phyloP scores from a whole-genome alignment of 805 yeast species.

The Spathaspora girioi region DNA sequence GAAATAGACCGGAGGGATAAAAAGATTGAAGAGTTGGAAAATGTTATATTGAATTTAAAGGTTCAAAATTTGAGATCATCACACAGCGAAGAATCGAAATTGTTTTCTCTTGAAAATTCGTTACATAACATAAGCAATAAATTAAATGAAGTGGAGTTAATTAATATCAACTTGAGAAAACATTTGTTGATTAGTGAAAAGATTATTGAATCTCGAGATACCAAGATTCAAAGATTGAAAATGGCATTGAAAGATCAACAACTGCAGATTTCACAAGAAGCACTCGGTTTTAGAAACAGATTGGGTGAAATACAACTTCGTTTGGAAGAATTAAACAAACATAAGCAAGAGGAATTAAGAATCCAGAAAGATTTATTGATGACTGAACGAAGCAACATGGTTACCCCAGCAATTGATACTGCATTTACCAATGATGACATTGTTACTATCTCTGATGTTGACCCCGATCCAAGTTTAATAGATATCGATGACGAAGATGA shows the following conservation, averaged over 20 bases:
- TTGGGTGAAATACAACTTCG: conserved; percentile 16
- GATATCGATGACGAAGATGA: background rate
- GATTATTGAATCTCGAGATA: conserved; percentile 54
- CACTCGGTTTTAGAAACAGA: conserved; percentile 45
- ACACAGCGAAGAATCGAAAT: conserved; percentile 43
- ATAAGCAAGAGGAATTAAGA: conserved; percentile 6
- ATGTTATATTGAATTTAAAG: conserved; percentile 23
- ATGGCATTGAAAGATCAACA: conserved; percentile 48
- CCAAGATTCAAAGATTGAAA: conserved; percentile 54
- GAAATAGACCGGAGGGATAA: conserved; percentile 25
- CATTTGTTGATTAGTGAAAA: conserved; percentile 54
- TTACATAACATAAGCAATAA: conserved; percentile 55
- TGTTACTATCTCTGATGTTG: conserved; percentile 4
- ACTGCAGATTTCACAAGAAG: conserved; percentile 34
- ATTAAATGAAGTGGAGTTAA: conserved; percentile 58
- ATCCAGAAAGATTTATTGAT: conserved; percentile 1
- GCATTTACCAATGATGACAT: background rate
- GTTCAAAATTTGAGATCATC: conserved; percentile 25
- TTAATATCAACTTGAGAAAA: conserved; percentile 52
- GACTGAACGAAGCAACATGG: background rate
- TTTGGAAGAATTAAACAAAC: conserved; percentile 6
- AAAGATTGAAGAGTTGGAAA: conserved; percentile 29
- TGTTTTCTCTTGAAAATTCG: conserved; percentile 54
- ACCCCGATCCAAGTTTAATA: conserved; percentile 5
- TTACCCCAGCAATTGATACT: background rate